Percentiles rank a stretch among this genome's conserved stretches.
These are phyloP conservation scores for Neobulgaria alba DNA, from an alignment of 2,329 filamentous ascomycete genomes.

Conservation along the genomic window DNA sequence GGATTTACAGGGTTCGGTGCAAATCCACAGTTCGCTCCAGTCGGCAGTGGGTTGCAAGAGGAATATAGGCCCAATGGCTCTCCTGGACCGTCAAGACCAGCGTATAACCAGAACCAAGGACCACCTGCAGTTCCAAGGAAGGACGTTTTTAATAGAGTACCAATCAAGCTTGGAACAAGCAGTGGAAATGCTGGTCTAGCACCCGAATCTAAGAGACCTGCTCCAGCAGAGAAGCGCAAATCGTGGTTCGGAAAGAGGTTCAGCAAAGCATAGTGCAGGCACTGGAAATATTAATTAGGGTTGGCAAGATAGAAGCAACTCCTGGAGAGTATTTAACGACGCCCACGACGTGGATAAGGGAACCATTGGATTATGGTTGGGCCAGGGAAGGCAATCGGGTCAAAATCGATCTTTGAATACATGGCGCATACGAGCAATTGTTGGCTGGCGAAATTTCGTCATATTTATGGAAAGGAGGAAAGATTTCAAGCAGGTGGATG, in stretches of 20 bases:
- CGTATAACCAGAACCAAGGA: constrained; percentile 14
- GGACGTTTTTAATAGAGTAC: constrained; percentile 15
- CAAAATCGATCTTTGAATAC: constrained; percentile 16
- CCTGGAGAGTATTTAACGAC: constrained; percentile 32
- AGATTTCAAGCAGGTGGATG: too few species aligned
- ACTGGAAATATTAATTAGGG: background rate
- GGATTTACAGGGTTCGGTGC: constrained; percentile 44
- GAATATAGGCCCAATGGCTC: constrained; percentile 27
- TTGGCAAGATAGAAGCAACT: constrained; percentile 49
- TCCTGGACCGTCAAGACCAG: constrained; percentile 12
- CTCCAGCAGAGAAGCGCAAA: constrained; percentile 62
- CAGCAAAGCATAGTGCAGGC: constrained; percentile 40
- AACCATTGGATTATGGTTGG: background rate
- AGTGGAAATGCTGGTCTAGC: constrained; percentile 14
- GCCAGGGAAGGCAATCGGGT: constrained; percentile 4
- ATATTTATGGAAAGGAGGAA: too few species aligned
- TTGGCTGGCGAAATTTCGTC: too few species aligned
- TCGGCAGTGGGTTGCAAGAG: constrained; percentile 27
- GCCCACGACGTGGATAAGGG: background rate
- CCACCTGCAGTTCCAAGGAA: constrained; percentile 20
- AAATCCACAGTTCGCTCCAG: constrained; percentile 32
- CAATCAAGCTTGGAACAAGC: constrained; percentile 24
- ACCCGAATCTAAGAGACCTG: constrained; percentile 7
- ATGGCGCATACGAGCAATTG: constrained; percentile 17
- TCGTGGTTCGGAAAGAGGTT: constrained; percentile 84